A percentile compares a stretch with the other conserved stretches of the same genome.
Evolutionary conservation across 2,329 filamentous ascomycete genomes (phyloP).

Genomic region (Pseudopyricularia cyperi): DNA sequence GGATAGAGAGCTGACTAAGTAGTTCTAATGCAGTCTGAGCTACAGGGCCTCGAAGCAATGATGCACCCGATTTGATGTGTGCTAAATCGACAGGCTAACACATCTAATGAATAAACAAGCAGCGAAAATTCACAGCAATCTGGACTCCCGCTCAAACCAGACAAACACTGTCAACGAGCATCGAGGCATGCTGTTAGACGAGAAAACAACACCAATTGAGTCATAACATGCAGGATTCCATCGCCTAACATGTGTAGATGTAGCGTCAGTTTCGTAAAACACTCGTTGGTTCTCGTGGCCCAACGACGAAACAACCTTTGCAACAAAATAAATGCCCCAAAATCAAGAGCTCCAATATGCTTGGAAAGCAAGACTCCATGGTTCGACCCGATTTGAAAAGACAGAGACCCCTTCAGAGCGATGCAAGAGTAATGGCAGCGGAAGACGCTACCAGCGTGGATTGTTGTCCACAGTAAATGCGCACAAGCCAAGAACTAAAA

Average conservation of each 20-base stretch:
- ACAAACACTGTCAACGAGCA: not conserved
- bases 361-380: not conserved
- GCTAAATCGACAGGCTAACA: not conserved
- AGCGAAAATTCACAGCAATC: not conserved
- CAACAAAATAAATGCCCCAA: not conserved
- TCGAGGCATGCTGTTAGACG: not conserved
- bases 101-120: not conserved
- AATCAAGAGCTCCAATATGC: not conserved
- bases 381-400: not conserved
- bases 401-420: not conserved
- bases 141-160: not conserved
- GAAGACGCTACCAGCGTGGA: not conserved
- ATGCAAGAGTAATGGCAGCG: not conserved
- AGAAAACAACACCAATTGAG: not conserved
- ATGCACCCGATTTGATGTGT: not conserved
- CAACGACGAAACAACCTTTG: not conserved
- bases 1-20: not conserved
- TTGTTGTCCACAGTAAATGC: not conserved
- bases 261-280: not conserved
- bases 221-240: not conserved
- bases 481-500: not conserved
- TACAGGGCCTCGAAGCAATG: not conserved
- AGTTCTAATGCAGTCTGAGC: not conserved
- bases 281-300: not conserved
- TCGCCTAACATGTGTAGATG: not conserved